Conservation (phyloP, 495 filamentous ascomycete genomes). For the Annulohypoxylon bovei region DNA sequence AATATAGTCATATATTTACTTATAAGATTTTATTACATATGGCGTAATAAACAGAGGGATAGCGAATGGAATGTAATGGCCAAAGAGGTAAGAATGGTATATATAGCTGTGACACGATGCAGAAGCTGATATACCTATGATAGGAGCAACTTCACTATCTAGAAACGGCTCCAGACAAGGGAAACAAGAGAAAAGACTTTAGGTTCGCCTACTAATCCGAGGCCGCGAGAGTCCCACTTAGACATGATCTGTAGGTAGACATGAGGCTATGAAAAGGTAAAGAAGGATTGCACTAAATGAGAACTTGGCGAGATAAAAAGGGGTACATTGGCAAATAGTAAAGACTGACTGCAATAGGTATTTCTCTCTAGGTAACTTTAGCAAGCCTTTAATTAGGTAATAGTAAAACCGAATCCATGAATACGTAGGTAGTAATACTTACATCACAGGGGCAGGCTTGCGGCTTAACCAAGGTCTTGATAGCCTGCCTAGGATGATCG, state of each 20-base stretch:
- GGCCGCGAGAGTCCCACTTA: neutral
- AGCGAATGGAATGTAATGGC: slow-evolving; percentile 69
- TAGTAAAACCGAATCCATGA: no score
- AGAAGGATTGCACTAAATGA: neutral
- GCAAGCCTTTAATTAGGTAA: no score
- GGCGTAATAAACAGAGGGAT: slow-evolving; percentile 61
- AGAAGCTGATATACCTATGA: neutral
- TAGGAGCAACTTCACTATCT: slow-evolving; percentile 35
- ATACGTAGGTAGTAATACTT: neutral
- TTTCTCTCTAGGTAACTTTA: no score
- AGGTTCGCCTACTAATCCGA: slow-evolving; percentile 28
- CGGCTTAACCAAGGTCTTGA: neutral
- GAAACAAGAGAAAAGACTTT: slow-evolving; percentile 35
- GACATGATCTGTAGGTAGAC: neutral
- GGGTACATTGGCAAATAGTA: neutral
- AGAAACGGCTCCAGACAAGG: slow-evolving; percentile 35
- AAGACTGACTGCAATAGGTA: no score
- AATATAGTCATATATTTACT: slow-evolving; percentile 65
- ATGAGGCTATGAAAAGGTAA: neutral
- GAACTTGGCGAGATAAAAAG: neutral
- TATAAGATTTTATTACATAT: slow-evolving; percentile 69
- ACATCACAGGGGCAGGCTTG: neutral
- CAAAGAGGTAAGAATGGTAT: slow-evolving; percentile 59
- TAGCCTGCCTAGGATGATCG: no score
- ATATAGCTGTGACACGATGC: neutral